Conservation (phyloP, 306 rosid genomes). For the Pterocarpus santalinus region DNA sequence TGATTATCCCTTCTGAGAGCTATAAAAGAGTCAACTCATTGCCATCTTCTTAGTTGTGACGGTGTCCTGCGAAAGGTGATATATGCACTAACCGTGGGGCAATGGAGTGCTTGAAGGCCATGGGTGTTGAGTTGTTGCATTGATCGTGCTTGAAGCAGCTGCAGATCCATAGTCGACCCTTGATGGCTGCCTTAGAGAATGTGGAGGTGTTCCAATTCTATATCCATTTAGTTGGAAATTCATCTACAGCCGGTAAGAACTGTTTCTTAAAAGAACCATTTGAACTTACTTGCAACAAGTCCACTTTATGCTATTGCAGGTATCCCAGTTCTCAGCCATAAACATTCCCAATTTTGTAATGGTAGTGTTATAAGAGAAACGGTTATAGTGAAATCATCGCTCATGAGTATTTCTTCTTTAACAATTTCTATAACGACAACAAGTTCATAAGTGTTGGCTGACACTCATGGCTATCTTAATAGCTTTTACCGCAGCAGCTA, state of each 20-base stretch:
- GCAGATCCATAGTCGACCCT: neutral
- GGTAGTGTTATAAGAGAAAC: too few species aligned
- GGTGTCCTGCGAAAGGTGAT: too few species aligned
- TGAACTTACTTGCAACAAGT: slow-evolving; percentile 7
- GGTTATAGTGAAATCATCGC: neutral
- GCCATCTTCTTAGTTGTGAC: too few species aligned
- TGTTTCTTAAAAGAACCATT: slow-evolving; percentile 16
- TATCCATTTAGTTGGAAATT: slow-evolving; percentile 61
- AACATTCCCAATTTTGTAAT: neutral
- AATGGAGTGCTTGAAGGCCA: neutral
- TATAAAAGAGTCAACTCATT: too few species aligned
- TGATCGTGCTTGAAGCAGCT: neutral
- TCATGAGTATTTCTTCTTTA: neutral
- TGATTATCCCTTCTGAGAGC: too few species aligned
- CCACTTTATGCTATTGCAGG: neutral
- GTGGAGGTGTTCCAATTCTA: slow-evolving; percentile 57
- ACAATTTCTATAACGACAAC: neutral
- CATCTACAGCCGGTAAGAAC: neutral
- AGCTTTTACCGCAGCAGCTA: too few species aligned
- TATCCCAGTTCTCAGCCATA: slow-evolving; percentile 35
- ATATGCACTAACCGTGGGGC: too few species aligned
- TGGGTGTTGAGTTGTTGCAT: neutral
- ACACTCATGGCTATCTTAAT: neutral
- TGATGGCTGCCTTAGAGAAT: slow-evolving; percentile 36
- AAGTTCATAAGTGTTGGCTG: slow-evolving; percentile 11